These are phyloP conservation scores for Eremothecium gossypii DNA, from an alignment of 1,139 yeast genomes.

Conservation along the genomic window DNA sequence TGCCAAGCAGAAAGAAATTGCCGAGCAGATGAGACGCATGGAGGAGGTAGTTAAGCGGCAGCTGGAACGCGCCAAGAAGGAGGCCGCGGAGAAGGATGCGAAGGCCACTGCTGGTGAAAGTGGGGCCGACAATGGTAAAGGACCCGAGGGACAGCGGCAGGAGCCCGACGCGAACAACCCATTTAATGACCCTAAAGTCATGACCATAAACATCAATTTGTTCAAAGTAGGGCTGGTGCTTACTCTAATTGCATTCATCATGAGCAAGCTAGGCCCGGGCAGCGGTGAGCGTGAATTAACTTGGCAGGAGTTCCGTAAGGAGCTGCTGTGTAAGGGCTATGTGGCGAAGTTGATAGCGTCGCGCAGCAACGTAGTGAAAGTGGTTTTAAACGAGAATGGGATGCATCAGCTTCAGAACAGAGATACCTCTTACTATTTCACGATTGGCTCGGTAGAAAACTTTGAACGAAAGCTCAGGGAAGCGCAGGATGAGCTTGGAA, in stretches of 20 bases:
- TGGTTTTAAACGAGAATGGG: conserved; percentile 55
- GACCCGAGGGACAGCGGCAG: neutral
- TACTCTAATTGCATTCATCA: conserved; percentile 25
- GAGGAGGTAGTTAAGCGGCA: conserved; percentile 20
- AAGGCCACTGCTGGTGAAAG: conserved; percentile 7
- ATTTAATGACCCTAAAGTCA: conserved; percentile 26
- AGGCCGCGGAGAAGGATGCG: neutral
- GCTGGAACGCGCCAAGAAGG: conserved; percentile 3
- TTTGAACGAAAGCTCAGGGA: conserved; percentile 60
- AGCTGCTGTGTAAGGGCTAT: conserved; percentile 52
- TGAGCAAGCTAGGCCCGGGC: conserved; percentile 24
- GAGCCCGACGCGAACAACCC: conserved; percentile 1
- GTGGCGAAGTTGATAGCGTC: conserved; percentile 61
- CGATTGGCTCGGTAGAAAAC: conserved; percentile 63
- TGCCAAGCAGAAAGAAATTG: conserved; percentile 16
- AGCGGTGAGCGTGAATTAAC: conserved; percentile 33
- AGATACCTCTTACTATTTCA: conserved; percentile 41
- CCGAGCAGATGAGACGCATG: conserved; percentile 18
- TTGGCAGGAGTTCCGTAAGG: conserved; percentile 60
- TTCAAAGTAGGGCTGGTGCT: conserved; percentile 29
- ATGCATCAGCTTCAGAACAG: conserved; percentile 33
- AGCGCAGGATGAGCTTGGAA: conserved; percentile 52
- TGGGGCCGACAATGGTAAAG: neutral
- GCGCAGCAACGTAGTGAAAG: conserved; percentile 56
- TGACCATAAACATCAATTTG: conserved; percentile 28